phyloP scores from a whole-genome alignment of 257 asterid species.

The Cinchona pubescens region DNA sequence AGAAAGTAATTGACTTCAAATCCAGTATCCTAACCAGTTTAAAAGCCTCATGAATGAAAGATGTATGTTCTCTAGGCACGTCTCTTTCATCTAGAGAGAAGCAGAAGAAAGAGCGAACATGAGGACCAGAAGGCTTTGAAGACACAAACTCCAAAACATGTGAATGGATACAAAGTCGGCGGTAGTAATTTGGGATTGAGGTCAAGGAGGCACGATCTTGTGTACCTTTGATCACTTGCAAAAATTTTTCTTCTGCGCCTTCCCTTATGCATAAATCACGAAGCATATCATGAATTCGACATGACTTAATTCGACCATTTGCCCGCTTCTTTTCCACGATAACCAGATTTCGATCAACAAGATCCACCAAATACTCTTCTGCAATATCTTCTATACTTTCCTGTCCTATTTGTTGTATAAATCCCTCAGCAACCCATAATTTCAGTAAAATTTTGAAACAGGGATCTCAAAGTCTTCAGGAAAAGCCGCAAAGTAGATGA shows the following conservation, averaged over 20 bases:
- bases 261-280: constrained; percentile 20
- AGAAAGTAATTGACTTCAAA: constrained; percentile 24
- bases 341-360: constrained; percentile 18
- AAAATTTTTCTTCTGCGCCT: neutral
- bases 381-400: constrained; percentile 18
- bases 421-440: constrained; percentile 22
- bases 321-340: constrained; percentile 8
- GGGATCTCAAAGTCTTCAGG: constrained; percentile 16
- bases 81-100: constrained; percentile 28
- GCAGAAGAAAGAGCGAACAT: constrained; percentile 41
- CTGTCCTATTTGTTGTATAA: constrained; percentile 5
- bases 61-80: constrained; percentile 29
- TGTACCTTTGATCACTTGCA: constrained; percentile 4
- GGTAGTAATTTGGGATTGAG: constrained; percentile 22
- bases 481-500: constrained; percentile 16
- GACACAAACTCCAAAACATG: constrained; percentile 29
- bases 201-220: neutral
- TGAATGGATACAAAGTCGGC: constrained; percentile 41
- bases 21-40: constrained; percentile 38
- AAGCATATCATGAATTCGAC: constrained; percentile 22
- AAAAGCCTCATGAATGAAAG: constrained; percentile 36
- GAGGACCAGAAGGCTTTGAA: constrained; percentile 33
- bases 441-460: constrained; percentile 6
- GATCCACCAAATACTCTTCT: constrained; percentile 20
- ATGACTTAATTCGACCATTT: constrained; percentile 21